These are phyloP conservation scores for Neohortaea acidophila DNA, from an alignment of 495 filamentous ascomycete genomes.

Conservation along the genomic window DNA sequence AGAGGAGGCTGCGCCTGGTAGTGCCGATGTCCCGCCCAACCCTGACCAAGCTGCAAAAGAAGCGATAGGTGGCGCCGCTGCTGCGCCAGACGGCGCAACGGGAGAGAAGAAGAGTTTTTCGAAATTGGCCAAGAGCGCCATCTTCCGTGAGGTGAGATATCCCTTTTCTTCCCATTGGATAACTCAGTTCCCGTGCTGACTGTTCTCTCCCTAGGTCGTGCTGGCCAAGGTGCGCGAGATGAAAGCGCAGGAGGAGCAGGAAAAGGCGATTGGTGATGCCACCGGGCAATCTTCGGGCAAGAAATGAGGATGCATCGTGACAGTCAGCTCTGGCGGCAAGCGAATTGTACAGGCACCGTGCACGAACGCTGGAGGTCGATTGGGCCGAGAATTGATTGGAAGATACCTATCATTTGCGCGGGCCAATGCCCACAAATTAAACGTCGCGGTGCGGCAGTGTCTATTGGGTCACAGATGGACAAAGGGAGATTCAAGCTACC, in stretches of 20 bases:
- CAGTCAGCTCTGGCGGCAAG: too few relatives aligned
- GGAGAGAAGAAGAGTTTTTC: slow-evolving; percentile 53
- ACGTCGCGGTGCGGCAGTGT: too few relatives aligned
- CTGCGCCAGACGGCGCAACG: slow-evolving; percentile 14
- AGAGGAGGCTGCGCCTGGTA: slow-evolving; percentile 51
- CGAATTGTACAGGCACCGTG: too few relatives aligned
- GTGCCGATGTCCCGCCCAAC: slow-evolving; percentile 48
- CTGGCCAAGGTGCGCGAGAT: slow-evolving; percentile 88
- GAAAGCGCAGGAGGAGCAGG: slow-evolving; percentile 58
- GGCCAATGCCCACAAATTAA: too few relatives aligned
- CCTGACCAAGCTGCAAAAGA: slow-evolving; percentile 27
- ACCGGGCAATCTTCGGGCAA: background rate
- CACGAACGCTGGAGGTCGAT: too few relatives aligned
- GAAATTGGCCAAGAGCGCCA: slow-evolving; percentile 69
- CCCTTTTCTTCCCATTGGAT: background rate
- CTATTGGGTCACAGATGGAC: too few relatives aligned
- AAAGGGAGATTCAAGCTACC: too few relatives aligned
- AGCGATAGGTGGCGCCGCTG: slow-evolving; percentile 16
- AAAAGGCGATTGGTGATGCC: slow-evolving; percentile 4
- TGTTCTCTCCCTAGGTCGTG: slow-evolving; percentile 42
- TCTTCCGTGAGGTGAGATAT: slow-evolving; percentile 57
- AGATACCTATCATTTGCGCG: too few relatives aligned
- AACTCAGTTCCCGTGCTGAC: too few relatives aligned
- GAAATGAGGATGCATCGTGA: too few relatives aligned
- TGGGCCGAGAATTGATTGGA: too few relatives aligned